Base-by-base conservation (phyloP, 2,329 filamentous ascomycete genomes). In the Monosporascus cannonballus region DNA sequence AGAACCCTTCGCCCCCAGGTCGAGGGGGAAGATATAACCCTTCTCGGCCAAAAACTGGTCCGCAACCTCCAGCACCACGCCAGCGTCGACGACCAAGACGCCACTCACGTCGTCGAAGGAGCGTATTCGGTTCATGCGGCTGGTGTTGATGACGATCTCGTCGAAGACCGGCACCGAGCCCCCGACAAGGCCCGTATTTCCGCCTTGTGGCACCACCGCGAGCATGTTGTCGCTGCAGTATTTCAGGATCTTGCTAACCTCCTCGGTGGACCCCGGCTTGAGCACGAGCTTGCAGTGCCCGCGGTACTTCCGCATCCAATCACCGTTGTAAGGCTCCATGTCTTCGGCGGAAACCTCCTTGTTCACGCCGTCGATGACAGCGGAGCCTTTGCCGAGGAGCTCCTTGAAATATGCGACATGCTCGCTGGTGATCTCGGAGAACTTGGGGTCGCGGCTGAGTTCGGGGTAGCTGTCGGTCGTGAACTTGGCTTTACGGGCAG, bases 271-370 rank as follows among this genome's bases (percentile, higher is more conserved):
- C 49, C 80, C 82, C 11, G 94, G 94, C 73, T 91, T 95, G 57
- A 99, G 75, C 4, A 97, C 91, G 25, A 99, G 76, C 65, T 86
- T 84, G 56, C 89, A 85, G 71, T 96, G 91, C 30, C 94, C 95
- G 56, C 89, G 86, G 76, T 96, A 99, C 74, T 99, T 99, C 72
- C 89, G 86, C 92, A 99, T 96, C 94, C 95, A 99, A 74, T 99
- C 94, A 67, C 86, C 84, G 72, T 99, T 99, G 79, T 91, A 99
- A 7, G 89, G 82, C 68, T 94, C 90, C 59, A 97, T 79, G 67
- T 97, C 94, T 63, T 89, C 88, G 2, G 78, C 74, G 15, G 84
- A 69, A 30, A 73, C 84, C 70, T 92, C 84, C 60, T 83, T 72
- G 3, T 84, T 89, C 51, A 96, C 80, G 49, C 90, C 90, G 67